Percentiles rank a stretch among this genome's conserved stretches.
These are phyloP conservation scores for Chlorella sorokiniana DNA, from an alignment of 139 green algal genomes.

Conservation along the genomic window DNA sequence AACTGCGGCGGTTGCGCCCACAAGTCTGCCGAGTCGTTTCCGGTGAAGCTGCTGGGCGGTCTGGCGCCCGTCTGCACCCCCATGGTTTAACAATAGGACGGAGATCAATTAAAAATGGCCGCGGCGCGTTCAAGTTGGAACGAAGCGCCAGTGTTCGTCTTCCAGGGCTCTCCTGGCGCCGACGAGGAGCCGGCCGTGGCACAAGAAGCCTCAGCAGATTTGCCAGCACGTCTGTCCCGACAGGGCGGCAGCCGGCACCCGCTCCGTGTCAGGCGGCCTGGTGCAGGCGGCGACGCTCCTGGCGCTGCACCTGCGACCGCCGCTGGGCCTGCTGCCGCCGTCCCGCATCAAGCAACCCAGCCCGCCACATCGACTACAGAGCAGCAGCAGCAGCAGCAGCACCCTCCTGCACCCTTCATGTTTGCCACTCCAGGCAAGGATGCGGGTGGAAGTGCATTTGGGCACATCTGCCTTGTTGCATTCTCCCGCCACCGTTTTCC, in stretches of 20 bases:
- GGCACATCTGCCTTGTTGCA: not conserved
- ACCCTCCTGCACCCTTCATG: not conserved
- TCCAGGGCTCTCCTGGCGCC: not conserved
- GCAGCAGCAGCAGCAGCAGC: not conserved
- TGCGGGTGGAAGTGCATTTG: not conserved
- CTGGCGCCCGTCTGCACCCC: too few relatives aligned
- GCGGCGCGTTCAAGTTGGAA: not conserved
- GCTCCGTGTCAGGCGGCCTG: not conserved
- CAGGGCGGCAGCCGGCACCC: not conserved
- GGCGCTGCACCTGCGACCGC: not conserved
- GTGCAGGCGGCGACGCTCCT: not conserved
- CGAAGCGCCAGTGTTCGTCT: not conserved
- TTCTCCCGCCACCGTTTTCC: too few relatives aligned
- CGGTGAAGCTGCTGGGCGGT: too few relatives aligned
- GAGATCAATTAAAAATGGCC: too few relatives aligned
- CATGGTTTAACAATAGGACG: too few relatives aligned
- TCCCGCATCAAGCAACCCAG: not conserved
- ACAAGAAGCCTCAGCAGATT: not conserved
- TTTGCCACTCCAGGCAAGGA: conserved; percentile 11
- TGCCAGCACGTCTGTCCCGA: not conserved
- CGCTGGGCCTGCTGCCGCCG: not conserved
- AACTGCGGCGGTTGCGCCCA: not conserved
- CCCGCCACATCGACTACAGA: not conserved
- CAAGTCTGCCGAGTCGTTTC: too few relatives aligned
- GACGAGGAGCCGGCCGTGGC: not conserved